These are phyloP conservation scores for Yarrowia phangngaensis DNA, from an alignment of 805 yeast species.

Conservation along the genomic window DNA sequence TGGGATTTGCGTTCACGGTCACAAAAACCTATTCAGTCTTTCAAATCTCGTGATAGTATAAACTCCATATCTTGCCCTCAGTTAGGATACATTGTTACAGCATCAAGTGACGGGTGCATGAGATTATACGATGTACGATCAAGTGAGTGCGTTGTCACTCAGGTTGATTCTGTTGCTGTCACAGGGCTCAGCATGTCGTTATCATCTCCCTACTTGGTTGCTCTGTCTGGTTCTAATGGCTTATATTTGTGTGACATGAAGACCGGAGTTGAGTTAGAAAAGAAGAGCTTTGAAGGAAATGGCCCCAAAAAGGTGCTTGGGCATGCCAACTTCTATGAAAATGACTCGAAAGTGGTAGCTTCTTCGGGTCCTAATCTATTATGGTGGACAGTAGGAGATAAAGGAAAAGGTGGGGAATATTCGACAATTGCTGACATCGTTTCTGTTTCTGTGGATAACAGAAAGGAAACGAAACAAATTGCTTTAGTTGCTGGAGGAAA, in stretches of 20 bases:
- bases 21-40: constrained; percentile 40
- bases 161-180: background rate
- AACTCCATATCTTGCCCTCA: constrained; percentile 31
- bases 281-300: too few relatives aligned
- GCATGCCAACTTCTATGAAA: background rate
- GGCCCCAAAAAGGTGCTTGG: background rate
- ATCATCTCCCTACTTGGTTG: background rate
- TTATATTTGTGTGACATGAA: background rate
- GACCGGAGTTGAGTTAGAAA: constrained; percentile 2
- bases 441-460: background rate
- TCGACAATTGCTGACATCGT: background rate
- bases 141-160: constrained; percentile 1
- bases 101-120: constrained; percentile 38
- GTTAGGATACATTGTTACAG: constrained; percentile 33
- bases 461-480: background rate
- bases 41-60: constrained; percentile 40
- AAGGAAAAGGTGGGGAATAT: background rate
- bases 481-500: constrained; percentile 4
- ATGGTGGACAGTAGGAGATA: constrained; percentile 2
- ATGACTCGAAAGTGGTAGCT: background rate
- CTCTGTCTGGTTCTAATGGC: background rate
- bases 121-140: constrained; percentile 28
- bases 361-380: background rate
- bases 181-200: background rate
- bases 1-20: constrained; percentile 38